Evolutionary conservation across 2,329 filamentous ascomycete genomes (phyloP), one percentile per base, ranked within the genome.

Genomic region (Torrubiella hemipterigena): DNA sequence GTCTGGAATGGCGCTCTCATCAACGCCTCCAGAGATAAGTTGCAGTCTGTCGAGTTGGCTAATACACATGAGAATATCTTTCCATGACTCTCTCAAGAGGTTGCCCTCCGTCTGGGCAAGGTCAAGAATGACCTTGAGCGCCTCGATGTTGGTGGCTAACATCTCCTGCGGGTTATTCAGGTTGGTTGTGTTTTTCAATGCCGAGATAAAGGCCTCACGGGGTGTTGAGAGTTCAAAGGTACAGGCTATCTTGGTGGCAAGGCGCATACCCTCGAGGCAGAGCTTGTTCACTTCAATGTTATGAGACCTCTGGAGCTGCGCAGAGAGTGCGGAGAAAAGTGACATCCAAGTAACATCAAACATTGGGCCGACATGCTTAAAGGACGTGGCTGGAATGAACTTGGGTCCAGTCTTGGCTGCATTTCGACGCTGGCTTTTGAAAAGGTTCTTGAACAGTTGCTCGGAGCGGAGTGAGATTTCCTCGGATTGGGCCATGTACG

Each of bases 331-430:
- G 5, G 89, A 96, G 48, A 98, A 81, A 55, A 95, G 93, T 8
- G 89, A 94, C 89, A 96, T 98, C 91, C 91, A 98, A 0, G 86
- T 93, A 16, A 94, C 86, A 46, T 94, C 87, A 49, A 98, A 96
- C 91, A 98, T 98, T 1, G 91, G 86, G 0, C 91, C 91, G 30
- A 95, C 82, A 52, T 98, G 91, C 45, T 85, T 89, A 52, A 85
- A 87, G 0, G 87, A 96, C 2, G 85, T 91, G 4, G 91, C 91
- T 2, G 85, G 82, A 33, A 98, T 93, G 55, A 91, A 98, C 63
- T 77, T 58, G 66, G 78, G 46, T 55, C 76, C 59, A 51, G 70
- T 52, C 42, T 81, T 80, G 25, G 81, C 62, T 2, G 83, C 76
- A 37, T 83, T 91, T 46, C 77, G 79, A 30, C 83, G 77, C 54